Evolutionary conservation across 2,329 filamentous ascomycete species (phyloP).

Genomic region (Sporothrix dimorphospora): DNA sequence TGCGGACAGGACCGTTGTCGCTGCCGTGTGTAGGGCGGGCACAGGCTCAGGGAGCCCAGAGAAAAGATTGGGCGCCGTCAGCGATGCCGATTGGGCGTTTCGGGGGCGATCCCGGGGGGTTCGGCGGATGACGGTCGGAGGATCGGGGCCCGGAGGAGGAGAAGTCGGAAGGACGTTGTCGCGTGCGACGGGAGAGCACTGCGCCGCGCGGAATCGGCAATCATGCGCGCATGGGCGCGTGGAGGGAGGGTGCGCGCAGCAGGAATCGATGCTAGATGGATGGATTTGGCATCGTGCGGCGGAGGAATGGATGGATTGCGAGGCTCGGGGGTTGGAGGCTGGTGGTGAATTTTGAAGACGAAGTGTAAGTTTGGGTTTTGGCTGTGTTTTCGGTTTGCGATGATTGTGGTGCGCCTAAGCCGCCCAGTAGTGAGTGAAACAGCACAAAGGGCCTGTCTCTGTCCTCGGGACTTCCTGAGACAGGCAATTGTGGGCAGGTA

Average conservation of each 20-base stretch:
- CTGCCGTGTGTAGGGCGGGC: not conserved
- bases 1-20: not conserved
- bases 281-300: slow-evolving; percentile 49
- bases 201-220: slow-evolving; percentile 48
- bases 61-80: not conserved
- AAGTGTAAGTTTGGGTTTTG: slow-evolving; percentile 21
- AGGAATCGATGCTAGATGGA: slow-evolving; percentile 46
- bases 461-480: not conserved
- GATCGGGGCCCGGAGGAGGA: slow-evolving; percentile 18
- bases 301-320: slow-evolving; percentile 32
- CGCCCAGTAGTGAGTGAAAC: not conserved
- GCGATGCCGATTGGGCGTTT: slow-evolving; percentile 19
- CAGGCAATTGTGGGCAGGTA: not conserved
- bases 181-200: slow-evolving; percentile 52
- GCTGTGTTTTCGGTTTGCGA: slow-evolving; percentile 19
- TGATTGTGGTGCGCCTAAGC: slow-evolving; percentile 20
- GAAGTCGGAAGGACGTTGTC: slow-evolving; percentile 39
- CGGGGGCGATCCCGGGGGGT: slow-evolving; percentile 37
- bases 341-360: slow-evolving; percentile 26
- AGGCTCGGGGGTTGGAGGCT: slow-evolving; percentile 1
- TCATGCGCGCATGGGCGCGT: slow-evolving; percentile 51
- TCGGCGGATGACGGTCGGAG: slow-evolving; percentile 19
- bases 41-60: not conserved
- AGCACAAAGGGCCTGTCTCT: not conserved
- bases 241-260: slow-evolving; percentile 48